phyloP scores from a whole-genome alignment of 179 eudicot species.

The Carnegiea gigantea region DNA sequence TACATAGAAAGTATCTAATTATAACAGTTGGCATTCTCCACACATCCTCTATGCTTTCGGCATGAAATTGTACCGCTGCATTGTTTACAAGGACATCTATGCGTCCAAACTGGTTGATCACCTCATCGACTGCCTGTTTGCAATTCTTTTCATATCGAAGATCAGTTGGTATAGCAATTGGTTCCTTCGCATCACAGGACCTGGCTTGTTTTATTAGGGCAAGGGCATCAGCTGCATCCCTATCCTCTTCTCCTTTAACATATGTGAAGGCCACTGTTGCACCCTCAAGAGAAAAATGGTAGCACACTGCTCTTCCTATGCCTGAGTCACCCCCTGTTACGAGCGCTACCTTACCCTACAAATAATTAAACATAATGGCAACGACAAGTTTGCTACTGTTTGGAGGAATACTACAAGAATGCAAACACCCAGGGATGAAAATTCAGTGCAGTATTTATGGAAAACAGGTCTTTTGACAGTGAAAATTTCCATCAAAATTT shows the following conservation, averaged over 20 bases:
- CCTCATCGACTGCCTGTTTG: conserved; percentile 32
- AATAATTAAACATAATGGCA: neutral
- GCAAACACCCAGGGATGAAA: no score
- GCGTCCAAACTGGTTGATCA: conserved; percentile 24
- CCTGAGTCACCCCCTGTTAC: conserved; percentile 84
- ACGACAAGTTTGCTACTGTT: no score
- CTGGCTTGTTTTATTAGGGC: conserved; percentile 40
- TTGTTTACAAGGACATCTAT: conserved; percentile 37
- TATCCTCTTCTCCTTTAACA: conserved; percentile 56
- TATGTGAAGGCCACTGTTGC: conserved; percentile 77
- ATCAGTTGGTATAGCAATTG: conserved; percentile 52
- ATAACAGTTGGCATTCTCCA: no score
- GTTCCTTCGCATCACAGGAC: conserved; percentile 40
- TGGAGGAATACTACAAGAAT: no score
- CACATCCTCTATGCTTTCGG: conserved; percentile 14
- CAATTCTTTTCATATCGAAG: conserved; percentile 35
- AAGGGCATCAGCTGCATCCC: conserved; percentile 55
- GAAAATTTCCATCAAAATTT: no score
- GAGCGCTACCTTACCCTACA: conserved; percentile 68
- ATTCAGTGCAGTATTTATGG: no score
- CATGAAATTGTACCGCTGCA: conserved; percentile 29
- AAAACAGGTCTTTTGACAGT: no score
- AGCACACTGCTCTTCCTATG: conserved; percentile 64
- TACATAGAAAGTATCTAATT: no score
- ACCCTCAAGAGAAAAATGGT: conserved; percentile 58